phyloP scores from a whole-genome alignment of 345 rosid genomes.

The Cardamine chenopodiifolia region DNA sequence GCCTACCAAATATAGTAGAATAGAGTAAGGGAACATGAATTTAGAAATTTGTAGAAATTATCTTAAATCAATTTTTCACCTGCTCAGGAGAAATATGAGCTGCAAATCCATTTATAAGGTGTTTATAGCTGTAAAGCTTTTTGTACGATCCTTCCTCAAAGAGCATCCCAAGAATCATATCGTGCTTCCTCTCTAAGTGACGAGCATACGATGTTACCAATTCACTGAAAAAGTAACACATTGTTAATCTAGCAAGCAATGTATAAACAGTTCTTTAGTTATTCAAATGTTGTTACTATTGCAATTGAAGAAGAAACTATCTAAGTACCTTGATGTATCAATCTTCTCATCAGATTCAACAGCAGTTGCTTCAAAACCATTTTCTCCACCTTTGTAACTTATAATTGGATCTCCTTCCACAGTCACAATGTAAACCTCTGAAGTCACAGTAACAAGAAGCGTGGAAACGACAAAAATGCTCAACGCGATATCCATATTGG shows the following conservation, averaged over 20 bases:
- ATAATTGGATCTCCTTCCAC: conserved; percentile 91
- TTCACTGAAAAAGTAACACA: conserved; percentile 57
- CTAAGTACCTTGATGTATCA: conserved; percentile 66
- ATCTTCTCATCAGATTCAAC: conserved; percentile 85
- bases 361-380: conserved; percentile 91
- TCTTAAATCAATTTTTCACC: conserved; percentile 53
- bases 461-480: conserved; percentile 39
- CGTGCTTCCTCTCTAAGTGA: conserved; percentile 93
- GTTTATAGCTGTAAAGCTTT: conserved; percentile 95
- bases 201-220: conserved; percentile 72
- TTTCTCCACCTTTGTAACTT: conserved; percentile 81
- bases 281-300: neutral
- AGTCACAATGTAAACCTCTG: conserved; percentile 82
- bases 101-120: conserved; percentile 95
- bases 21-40: conserved; percentile 47
- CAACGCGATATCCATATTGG: conserved; percentile 32
- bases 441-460: conserved; percentile 49
- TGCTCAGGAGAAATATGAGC: conserved; percentile 82
- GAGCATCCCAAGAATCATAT: conserved; percentile 83
- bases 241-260: conserved; percentile 14
- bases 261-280: conserved; percentile 6
- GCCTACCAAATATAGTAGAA: conserved; percentile 71
- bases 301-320: conserved; percentile 16
- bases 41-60: neutral
- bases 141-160: conserved; percentile 77